phyloP scores from a whole-genome alignment of 1,284 basidiomycete genomes.

The Anthracocystis setariae region DNA sequence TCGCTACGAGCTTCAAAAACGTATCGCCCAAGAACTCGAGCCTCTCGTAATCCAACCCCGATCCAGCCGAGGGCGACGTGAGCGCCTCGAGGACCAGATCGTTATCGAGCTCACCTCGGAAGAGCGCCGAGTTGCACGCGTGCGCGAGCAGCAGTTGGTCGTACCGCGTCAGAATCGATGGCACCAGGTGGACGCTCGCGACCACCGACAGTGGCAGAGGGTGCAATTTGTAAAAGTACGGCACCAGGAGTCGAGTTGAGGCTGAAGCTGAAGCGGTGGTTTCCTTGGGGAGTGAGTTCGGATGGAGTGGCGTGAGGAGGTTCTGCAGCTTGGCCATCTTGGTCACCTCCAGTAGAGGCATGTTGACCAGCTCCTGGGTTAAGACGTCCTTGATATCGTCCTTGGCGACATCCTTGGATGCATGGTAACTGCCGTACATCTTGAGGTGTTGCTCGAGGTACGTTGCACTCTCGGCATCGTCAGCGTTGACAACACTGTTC shows the following conservation, averaged over 20 bases:
- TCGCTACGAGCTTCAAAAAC: constrained; percentile 46
- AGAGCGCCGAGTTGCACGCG: constrained; percentile 19
- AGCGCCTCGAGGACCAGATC: constrained; percentile 39
- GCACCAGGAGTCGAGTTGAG: constrained; percentile 7
- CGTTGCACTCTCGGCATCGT: constrained; percentile 1
- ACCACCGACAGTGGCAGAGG: constrained; percentile 11
- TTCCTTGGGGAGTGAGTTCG: not conserved
- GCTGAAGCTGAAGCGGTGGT: not conserved
- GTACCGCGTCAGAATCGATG: constrained; percentile 42
- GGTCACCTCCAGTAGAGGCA: constrained; percentile 14
- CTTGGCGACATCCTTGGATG: not conserved
- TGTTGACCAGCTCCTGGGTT: constrained; percentile 1
- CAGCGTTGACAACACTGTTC: constrained; percentile 1
- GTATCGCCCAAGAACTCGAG: constrained; percentile 57
- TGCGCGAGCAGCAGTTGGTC: constrained; percentile 44
- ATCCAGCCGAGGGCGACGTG: constrained; percentile 17
- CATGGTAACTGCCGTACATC: constrained; percentile 12
- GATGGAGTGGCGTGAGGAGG: constrained; percentile 6
- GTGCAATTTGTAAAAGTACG: constrained; percentile 23
- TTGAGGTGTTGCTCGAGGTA: constrained; percentile 22
- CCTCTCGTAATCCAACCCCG: constrained; percentile 43
- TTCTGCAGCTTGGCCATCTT: constrained; percentile 14
- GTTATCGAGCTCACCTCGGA: constrained; percentile 12
- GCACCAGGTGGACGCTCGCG: constrained; percentile 32
- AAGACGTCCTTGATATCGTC: not conserved